Evolutionary conservation across 495 filamentous ascomycete genomes (phyloP), one percentile per base, ranked within the genome.

Genomic region (Podospora conica): DNA sequence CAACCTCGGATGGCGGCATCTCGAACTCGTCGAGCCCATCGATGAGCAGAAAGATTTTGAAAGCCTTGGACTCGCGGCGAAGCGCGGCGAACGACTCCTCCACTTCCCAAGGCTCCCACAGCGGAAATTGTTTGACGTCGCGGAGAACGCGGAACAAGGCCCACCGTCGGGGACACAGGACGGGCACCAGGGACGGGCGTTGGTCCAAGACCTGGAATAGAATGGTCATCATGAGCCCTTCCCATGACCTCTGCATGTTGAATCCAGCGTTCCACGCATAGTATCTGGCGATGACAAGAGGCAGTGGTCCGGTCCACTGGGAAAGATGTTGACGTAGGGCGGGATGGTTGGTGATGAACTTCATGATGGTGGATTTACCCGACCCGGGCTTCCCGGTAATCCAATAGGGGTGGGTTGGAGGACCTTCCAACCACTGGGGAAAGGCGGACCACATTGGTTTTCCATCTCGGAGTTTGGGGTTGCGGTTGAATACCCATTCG

Each of bases 11-110:
- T 61, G 11, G 10, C 23, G 53, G 2, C 18, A n/a, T n/a, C n/a
- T n/a, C 23, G 24, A 66, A 69, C 60, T 69, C 63, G 53, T 66
- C 67, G 3, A 69, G 23, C 6, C 67, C 60, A 55, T 69, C 68
- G 12, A 69, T 56, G 60, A 69, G 61, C 9, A 69, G n/a, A 9
- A 58, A 58, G 6, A 68, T 18, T 40, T 23, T 24, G 15, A 65
- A n/a, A 9, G 20, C 23, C 21, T 56, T 63, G n/a, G 56, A 21
- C 53, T 29, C 56, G 56, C 20, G 20, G 56, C 56, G 6, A 58
- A 21, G 20, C 54, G 54, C 24, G 9, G n/a, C 5, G 27, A 23
- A 24, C 56, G 27, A 28, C 24, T 58, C 56, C 24, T 8, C 9
- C 9, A 8, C 9, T 25, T 7, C 24, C 24, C 56, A 28, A 28